These are phyloP conservation scores for Flammula alnicola DNA, from an alignment of 1,284 basidiomycete species.

Conservation along the genomic window DNA sequence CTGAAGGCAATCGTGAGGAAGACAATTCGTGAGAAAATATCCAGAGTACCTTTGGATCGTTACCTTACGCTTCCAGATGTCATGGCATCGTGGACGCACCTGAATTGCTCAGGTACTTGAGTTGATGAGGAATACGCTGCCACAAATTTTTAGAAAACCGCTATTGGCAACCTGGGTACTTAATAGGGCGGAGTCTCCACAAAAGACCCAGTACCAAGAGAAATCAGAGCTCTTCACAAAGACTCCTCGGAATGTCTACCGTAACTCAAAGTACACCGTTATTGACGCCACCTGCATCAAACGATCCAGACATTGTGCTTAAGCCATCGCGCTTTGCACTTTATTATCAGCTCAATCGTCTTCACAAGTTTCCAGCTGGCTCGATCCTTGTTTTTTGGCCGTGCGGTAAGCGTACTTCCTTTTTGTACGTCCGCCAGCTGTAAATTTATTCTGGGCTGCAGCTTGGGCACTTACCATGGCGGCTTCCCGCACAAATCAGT, in stretches of 20 bases:
- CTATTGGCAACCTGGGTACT: too few species aligned
- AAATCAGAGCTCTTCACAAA: too few species aligned
- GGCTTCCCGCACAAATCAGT: not conserved
- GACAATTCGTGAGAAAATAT: too few species aligned
- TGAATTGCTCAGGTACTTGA: too few species aligned
- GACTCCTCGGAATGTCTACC: not conserved
- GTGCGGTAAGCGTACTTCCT: not conserved
- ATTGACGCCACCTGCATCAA: not conserved
- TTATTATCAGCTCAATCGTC: not conserved
- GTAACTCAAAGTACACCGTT: not conserved
- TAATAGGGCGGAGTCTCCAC: too few species aligned
- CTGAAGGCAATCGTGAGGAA: too few species aligned
- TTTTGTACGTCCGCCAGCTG: not conserved
- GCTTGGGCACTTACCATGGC: slow-evolving; percentile 1
- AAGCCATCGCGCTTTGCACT: not conserved
- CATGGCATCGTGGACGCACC: too few species aligned
- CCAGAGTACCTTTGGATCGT: too few species aligned
- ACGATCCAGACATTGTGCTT: not conserved
- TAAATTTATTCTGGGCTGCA: not conserved
- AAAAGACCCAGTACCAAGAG: too few species aligned
- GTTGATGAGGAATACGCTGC: too few species aligned
- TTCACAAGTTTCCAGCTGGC: not conserved
- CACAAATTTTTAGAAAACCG: too few species aligned
- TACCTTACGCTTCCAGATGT: too few species aligned
- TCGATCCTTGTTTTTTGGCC: not conserved